Conservation (phyloP, 1,139 yeast species). For the Saccharomycopsis hybrid region DNA sequence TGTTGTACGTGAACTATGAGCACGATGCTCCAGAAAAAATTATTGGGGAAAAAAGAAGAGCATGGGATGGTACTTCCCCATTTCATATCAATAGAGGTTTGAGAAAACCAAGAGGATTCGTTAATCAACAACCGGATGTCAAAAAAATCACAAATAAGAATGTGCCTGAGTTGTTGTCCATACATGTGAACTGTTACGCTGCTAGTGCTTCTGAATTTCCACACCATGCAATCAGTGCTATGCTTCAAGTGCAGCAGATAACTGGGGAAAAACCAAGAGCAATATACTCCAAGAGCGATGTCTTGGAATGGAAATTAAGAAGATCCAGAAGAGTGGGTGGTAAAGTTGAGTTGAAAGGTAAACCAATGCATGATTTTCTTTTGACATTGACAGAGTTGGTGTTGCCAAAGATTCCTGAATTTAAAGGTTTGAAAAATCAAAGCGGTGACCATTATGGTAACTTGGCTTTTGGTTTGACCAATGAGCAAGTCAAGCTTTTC, state of each 20-base stretch:
- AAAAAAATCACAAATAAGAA: conserved; percentile 58
- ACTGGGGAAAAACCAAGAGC: conserved; percentile 82
- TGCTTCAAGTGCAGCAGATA: conserved; percentile 82
- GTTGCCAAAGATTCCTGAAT: conserved; percentile 87
- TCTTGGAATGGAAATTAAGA: conserved; percentile 82
- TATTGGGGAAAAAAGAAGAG: conserved; percentile 67
- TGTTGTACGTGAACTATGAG: conserved; percentile 67
- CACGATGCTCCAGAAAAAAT: conserved; percentile 45
- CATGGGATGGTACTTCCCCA: conserved; percentile 88
- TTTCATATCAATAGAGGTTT: conserved; percentile 78
- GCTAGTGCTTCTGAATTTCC: conserved; percentile 67
- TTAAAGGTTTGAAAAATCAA: conserved; percentile 61
- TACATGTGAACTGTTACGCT: conserved; percentile 71
- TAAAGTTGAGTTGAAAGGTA: conserved; percentile 68
- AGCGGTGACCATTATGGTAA: conserved; percentile 86
- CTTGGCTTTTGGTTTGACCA: conserved; percentile 74
- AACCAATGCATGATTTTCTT: conserved; percentile 80
- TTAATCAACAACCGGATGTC: conserved; percentile 66
- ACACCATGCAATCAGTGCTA: conserved; percentile 71
- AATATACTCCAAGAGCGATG: conserved; percentile 70
- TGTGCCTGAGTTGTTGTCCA: conserved; percentile 62
- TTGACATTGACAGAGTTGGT: conserved; percentile 86
- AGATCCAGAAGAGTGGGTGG: conserved; percentile 93
- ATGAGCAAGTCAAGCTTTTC: conserved; percentile 73
- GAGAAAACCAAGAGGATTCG: conserved; percentile 57